These are phyloP conservation scores for Tubosaeta sp. DNA, from an alignment of 768 basidiomycete species.

Conservation along the genomic window DNA sequence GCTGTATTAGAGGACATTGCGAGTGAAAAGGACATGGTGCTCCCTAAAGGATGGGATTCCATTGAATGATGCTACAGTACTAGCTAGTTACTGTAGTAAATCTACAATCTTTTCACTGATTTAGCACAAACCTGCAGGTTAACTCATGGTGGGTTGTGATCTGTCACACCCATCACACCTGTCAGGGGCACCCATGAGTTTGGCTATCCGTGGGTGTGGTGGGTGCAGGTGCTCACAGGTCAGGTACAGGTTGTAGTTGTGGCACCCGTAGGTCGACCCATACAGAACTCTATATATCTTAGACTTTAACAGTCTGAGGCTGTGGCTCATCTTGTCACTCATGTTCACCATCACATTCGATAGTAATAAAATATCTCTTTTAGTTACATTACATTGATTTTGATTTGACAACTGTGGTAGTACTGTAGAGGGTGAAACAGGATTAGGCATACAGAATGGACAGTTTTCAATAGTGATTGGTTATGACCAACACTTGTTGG, in stretches of 20 bases:
- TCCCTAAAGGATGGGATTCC: slow-evolving; percentile 17
- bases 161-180: background rate
- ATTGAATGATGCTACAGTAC: slow-evolving; percentile 1
- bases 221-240: background rate
- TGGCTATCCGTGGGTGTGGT: background rate
- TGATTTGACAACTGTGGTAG: no score
- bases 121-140: background rate
- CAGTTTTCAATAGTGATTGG: no score
- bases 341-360: no score
- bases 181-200: background rate
- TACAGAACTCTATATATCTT: slow-evolving; percentile 9
- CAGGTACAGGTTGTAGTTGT: background rate
- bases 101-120: no score
- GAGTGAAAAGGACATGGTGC: slow-evolving; percentile 10
- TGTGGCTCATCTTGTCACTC: no score
- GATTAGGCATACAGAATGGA: no score
- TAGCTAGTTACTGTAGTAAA: no score
- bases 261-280: slow-evolving; percentile 1
- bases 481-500: no score
- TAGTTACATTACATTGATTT: no score
- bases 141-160: background rate
- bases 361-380: no score
- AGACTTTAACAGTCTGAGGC: no score
- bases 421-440: no score
- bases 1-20: background rate